Conservation (phyloP, 305 asterid genomes). For the Fraxinus ornus region DNA sequence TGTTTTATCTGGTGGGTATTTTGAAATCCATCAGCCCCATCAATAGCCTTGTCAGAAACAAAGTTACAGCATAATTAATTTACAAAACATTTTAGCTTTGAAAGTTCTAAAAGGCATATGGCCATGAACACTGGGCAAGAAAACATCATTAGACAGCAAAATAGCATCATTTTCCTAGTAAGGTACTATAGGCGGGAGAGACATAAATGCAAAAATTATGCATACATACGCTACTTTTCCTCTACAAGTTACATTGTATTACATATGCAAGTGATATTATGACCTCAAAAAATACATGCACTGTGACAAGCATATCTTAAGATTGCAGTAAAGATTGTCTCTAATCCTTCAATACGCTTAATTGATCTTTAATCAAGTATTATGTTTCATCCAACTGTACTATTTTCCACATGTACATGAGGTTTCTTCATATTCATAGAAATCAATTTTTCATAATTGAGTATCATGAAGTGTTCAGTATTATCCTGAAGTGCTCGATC, state of each 20-base stretch:
- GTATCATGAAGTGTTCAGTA: not conserved
- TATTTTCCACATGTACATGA: not conserved
- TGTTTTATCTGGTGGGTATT: conserved; percentile 79
- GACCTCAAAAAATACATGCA: not conserved
- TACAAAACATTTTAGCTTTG: not conserved
- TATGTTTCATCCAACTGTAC: not conserved
- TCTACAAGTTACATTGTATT: not conserved
- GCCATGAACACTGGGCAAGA: not conserved
- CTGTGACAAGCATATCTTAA: not conserved
- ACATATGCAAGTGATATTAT: not conserved
- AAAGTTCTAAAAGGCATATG: not conserved
- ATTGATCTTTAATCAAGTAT: not conserved
- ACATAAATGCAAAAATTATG: not conserved
- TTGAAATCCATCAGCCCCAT: conserved; percentile 89
- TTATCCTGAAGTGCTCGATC: not conserved
- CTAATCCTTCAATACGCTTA: not conserved
- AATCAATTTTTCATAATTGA: not conserved
- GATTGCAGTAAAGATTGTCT: not conserved
- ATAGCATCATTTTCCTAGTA: not conserved
- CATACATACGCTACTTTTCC: not conserved
- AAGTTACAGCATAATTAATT: conserved; percentile 23
- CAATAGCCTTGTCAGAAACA: conserved; percentile 60
- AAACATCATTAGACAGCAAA: not conserved
- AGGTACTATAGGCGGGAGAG: not conserved
- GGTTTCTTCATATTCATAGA: not conserved